Evolutionary conservation across 306 rosid species (phyloP).

Genomic region (Quillaja saponaria): DNA sequence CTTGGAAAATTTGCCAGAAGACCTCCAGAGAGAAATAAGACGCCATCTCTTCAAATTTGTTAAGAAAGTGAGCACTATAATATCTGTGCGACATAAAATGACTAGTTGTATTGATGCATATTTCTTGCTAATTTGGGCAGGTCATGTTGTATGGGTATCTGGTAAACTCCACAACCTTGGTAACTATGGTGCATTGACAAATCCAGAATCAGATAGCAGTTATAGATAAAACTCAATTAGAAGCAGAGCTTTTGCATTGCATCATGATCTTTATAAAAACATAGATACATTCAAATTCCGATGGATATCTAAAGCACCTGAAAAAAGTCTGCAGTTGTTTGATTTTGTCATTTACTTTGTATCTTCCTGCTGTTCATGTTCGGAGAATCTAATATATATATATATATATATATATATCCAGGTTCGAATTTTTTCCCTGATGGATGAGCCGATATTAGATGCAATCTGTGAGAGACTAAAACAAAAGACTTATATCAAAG

Average conservation of each 20-base stretch:
- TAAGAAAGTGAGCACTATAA: slow-evolving; percentile 48
- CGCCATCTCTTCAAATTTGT: slow-evolving; percentile 70
- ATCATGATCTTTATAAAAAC: slow-evolving; percentile 9
- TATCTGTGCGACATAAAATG: slow-evolving; percentile 2
- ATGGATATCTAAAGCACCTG: slow-evolving; percentile 1
- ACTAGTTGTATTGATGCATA: slow-evolving; percentile 17
- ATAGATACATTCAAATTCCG: background rate
- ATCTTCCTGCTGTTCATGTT: background rate
- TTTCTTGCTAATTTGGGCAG: background rate
- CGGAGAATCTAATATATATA: background rate
- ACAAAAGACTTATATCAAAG: slow-evolving; percentile 75
- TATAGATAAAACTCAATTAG: slow-evolving; percentile 10
- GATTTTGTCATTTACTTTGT: slow-evolving; percentile 5
- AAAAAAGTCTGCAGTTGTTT: background rate
- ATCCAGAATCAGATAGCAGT: no score
- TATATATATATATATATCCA: no score
- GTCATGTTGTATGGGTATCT: slow-evolving; percentile 5
- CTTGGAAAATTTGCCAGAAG: slow-evolving; percentile 79
- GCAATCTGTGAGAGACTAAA: slow-evolving; percentile 73
- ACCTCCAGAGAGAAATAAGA: slow-evolving; percentile 75
- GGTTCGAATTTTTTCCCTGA: slow-evolving; percentile 75
- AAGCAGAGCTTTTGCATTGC: background rate
- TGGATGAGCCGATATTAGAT: slow-evolving; percentile 79
- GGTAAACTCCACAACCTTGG: background rate
- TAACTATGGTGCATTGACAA: background rate